Percentiles rank a stretch among this genome's conserved stretches.
Conservation (phyloP, 352 stramenopile genomes). For the Blastocystis sp. region DNA sequence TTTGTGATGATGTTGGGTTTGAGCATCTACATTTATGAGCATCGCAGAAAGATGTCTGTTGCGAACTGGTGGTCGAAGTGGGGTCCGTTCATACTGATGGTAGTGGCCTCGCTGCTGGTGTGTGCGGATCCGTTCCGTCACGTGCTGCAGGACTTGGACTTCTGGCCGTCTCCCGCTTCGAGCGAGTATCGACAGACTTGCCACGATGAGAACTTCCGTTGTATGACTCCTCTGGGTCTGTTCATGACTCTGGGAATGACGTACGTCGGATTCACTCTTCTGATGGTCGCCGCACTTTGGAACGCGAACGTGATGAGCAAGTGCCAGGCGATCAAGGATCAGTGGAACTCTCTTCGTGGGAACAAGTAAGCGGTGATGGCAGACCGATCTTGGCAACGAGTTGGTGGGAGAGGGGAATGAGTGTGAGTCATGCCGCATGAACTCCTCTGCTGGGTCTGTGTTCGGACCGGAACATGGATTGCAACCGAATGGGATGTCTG, state of each 20-base stretch:
- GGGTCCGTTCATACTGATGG: constrained; percentile 53
- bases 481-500: not conserved
- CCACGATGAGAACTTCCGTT: constrained; percentile 46
- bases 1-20: constrained; percentile 55
- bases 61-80: constrained; percentile 29
- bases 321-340: constrained; percentile 17
- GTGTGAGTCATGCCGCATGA: constrained; percentile 1
- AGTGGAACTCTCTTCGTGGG: constrained; percentile 21
- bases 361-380: not conserved
- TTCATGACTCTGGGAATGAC: constrained; percentile 42
- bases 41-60: constrained; percentile 26
- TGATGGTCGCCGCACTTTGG: constrained; percentile 45
- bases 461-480: not conserved
- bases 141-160: constrained; percentile 29
- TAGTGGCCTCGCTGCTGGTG: constrained; percentile 24
- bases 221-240: constrained; percentile 31
- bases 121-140: constrained; percentile 22
- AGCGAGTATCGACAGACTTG: constrained; percentile 45
- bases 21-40: constrained; percentile 46
- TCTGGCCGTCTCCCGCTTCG: constrained; percentile 30
- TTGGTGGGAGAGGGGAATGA: not conserved
- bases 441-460: not conserved
- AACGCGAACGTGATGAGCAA: constrained; percentile 55
- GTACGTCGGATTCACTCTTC: constrained; percentile 46
- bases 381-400: not conserved